These are phyloP conservation scores for Plantago major DNA, from an alignment of 257 asterid genomes.

Conservation along the genomic window DNA sequence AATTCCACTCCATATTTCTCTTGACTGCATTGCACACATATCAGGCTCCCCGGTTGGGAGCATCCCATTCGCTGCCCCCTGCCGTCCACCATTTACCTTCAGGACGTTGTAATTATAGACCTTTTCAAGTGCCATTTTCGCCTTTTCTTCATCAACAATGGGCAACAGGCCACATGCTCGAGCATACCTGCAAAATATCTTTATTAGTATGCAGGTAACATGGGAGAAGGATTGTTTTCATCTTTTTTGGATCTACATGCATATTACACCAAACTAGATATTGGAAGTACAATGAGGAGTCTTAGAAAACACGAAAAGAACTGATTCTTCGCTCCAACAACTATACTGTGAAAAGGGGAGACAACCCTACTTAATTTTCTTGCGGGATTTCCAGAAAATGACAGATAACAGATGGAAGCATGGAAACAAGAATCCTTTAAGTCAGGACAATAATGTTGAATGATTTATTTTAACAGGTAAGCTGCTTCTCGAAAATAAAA, in stretches of 20 bases:
- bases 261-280: background rate
- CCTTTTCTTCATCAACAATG: slow-evolving; percentile 81
- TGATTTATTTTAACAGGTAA: too few relatives aligned
- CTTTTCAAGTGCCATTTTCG: slow-evolving; percentile 59
- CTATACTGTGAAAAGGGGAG: too few relatives aligned
- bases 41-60: slow-evolving; percentile 84
- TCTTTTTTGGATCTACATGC: background rate
- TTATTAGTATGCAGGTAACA: background rate
- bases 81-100: slow-evolving; percentile 69
- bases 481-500: too few relatives aligned
- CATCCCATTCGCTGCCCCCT: slow-evolving; percentile 95
- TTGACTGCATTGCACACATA: slow-evolving; percentile 68
- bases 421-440: too few relatives aligned
- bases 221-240: slow-evolving; percentile 8
- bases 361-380: too few relatives aligned
- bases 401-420: too few relatives aligned
- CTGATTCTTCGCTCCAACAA: too few relatives aligned
- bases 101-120: slow-evolving; percentile 74
- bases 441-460: too few relatives aligned
- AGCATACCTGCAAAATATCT: slow-evolving; percentile 66
- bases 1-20: slow-evolving; percentile 94
- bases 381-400: too few relatives aligned
- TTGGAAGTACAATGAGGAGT: background rate
- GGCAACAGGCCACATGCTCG: slow-evolving; percentile 85
- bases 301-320: too few relatives aligned